Base-by-base conservation (phyloP, 495 filamentous ascomycete genomes). In the Chaetomium fimeti region DNA sequence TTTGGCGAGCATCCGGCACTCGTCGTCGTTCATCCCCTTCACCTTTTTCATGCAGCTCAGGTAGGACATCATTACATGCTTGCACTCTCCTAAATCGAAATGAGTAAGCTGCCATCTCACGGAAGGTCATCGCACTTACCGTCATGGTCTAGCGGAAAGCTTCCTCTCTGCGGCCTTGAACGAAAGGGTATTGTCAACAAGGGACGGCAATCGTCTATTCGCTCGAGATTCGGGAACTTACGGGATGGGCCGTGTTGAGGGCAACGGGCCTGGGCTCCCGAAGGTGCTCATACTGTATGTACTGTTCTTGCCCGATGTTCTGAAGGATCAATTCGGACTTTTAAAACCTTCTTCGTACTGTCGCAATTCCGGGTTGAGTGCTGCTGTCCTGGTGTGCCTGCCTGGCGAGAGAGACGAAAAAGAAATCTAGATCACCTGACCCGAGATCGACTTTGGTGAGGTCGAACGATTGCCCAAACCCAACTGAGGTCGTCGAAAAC, bases 81-180 rank as follows among this genome's bases (percentile, higher is more conserved):
- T 97, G 84, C 94, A 98, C 80, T 98, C 94, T 69, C 92, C 92
- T 95, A 57, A 8, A 22, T 28, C 11, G 40, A 20, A 36, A 66
- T 45, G 47, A 61, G 68, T 57, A 47, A 66, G 40, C 61, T 47
- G 27, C 40, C 2, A 28, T 36, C 15, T 52, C 11, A 5, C 25
- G 18, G 15, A 66, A 42, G 25, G 47, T 15, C 11, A 27, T 49
- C 5, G 13, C 13, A 67, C 79, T 72, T 79, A 93, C 92, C 93
- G 71, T 96, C 92, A 68, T 97, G 93, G 73, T 98, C 94, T 51
- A 98, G 87, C 25, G 94, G 94, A 71, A 98, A 98, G 74, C 91
- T 95, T 51, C 94, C 94, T 60, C 94, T 89, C 75, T 98, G 91
- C 0, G 94, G 94, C 55, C 92, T 95, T 64, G 32, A 53, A 40